A percentile compares a stretch with the other conserved stretches of the same genome.
These are phyloP conservation scores for Raddia distichophylla DNA, from an alignment of 176 grass and related monocot species.

Conservation along the genomic window DNA sequence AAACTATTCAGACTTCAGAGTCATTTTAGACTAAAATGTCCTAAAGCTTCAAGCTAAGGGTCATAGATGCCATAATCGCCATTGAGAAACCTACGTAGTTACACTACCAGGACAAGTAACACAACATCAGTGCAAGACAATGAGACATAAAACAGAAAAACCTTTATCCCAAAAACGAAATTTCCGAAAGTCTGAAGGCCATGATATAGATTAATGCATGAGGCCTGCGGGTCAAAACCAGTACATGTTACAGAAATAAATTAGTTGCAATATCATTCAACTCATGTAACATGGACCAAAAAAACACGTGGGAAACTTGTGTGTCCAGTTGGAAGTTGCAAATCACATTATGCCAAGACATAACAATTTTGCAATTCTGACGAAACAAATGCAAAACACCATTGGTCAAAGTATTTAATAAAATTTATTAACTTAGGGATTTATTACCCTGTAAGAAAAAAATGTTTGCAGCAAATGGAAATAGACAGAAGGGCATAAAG, in stretches of 20 bases:
- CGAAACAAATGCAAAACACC: slow-evolving; percentile 23
- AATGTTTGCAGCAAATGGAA: slow-evolving; percentile 14
- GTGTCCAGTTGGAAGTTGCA: background rate
- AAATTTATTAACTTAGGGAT: background rate
- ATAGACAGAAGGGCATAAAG: background rate
- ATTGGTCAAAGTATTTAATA: background rate
- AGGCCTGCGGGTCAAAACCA: background rate
- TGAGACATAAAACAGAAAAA: background rate
- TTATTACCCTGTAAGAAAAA: slow-evolving; percentile 9
- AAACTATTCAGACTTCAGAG: slow-evolving; percentile 5
- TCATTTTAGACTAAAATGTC: background rate
- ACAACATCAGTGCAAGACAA: background rate
- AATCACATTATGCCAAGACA: background rate
- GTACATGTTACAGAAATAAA: background rate
- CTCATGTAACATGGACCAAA: background rate
- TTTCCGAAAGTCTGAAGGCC: background rate
- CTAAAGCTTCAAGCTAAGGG: background rate
- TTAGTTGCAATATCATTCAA: background rate
- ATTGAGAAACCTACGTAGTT: background rate
- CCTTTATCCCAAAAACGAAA: too few species aligned
- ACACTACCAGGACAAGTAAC: background rate
- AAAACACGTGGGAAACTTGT: background rate
- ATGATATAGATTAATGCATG: slow-evolving; percentile 3
- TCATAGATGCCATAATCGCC: background rate
- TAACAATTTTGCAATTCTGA: background rate